Evolutionary conservation across 176 grass and related monocot genomes (phyloP).

Genomic region (Lolium rigidum): DNA sequence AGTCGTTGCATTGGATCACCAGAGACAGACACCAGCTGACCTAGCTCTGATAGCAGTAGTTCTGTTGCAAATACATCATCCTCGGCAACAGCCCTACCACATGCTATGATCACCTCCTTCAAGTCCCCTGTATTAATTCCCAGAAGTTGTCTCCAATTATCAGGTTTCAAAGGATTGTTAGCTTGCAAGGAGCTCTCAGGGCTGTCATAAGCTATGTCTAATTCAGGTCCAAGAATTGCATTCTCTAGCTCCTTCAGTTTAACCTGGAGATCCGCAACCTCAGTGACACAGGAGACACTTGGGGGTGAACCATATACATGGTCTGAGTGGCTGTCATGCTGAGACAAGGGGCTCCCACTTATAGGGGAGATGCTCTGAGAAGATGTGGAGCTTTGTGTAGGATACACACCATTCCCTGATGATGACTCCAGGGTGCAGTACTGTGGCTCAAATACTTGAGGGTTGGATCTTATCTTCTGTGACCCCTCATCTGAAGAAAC

Average conservation of each 20-base stretch:
- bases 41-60: constrained; percentile 62
- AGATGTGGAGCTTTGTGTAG: constrained; percentile 68
- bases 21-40: constrained; percentile 67
- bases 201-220: constrained; percentile 54
- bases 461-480: constrained; percentile 34
- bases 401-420: constrained; percentile 52
- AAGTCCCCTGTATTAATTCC: constrained; percentile 70
- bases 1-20: constrained; percentile 75
- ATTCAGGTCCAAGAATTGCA: constrained; percentile 74
- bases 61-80: constrained; percentile 53
- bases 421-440: constrained; percentile 91
- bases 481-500: constrained; percentile 48
- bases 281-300: constrained; percentile 74
- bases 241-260: constrained; percentile 79
- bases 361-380: constrained; percentile 53
- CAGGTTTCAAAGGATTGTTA: constrained; percentile 33
- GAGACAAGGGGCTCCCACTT: constrained; percentile 73
- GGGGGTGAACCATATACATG: constrained; percentile 63
- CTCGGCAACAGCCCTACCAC: constrained; percentile 63
- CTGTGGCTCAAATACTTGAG: constrained; percentile 44
- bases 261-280: constrained; percentile 65
- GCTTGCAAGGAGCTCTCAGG: constrained; percentile 49
- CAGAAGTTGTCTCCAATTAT: constrained; percentile 67
- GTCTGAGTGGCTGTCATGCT: constrained; percentile 68
- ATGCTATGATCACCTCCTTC: constrained; percentile 65